Conservation (phyloP, 208 protist species). For the Acanthamoeba culbertsoni region DNA sequence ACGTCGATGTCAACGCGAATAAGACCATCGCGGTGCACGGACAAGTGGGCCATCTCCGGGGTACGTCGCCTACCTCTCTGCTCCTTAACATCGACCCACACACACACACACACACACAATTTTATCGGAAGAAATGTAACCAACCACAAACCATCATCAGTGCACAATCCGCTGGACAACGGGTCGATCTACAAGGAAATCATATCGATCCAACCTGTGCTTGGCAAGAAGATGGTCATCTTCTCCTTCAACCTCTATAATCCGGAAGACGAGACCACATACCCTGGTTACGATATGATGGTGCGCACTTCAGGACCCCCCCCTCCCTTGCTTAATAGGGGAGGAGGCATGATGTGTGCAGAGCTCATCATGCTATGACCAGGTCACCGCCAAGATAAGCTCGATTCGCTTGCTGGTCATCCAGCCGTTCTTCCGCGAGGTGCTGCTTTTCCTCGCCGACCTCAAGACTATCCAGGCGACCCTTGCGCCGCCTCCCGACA, state of each 20-base stretch:
- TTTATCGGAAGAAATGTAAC: too few species aligned
- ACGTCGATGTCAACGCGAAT: neutral
- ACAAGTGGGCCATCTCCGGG: neutral
- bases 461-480: conserved; percentile 2
- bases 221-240: conserved; percentile 53
- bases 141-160: too few species aligned
- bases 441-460: conserved; percentile 18
- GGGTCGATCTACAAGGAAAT: conserved; percentile 11
- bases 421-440: conserved; percentile 40
- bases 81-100: too few species aligned
- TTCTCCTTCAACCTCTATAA: conserved; percentile 22
- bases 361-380: too few species aligned
- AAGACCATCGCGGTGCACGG: conserved; percentile 7
- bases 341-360: too few species aligned
- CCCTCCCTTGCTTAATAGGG: neutral
- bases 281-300: conserved; percentile 25
- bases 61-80: neutral
- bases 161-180: neutral
- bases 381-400: conserved; percentile 5
- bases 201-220: neutral
- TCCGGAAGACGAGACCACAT: neutral
- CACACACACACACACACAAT: too few species aligned
- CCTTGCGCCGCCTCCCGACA: neutral
- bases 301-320: neutral
- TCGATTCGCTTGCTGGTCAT: conserved; percentile 33